Evolutionary conservation across 2,329 filamentous ascomycete genomes (phyloP).

Genomic region (Coniosporium tulheliwenetii): DNA sequence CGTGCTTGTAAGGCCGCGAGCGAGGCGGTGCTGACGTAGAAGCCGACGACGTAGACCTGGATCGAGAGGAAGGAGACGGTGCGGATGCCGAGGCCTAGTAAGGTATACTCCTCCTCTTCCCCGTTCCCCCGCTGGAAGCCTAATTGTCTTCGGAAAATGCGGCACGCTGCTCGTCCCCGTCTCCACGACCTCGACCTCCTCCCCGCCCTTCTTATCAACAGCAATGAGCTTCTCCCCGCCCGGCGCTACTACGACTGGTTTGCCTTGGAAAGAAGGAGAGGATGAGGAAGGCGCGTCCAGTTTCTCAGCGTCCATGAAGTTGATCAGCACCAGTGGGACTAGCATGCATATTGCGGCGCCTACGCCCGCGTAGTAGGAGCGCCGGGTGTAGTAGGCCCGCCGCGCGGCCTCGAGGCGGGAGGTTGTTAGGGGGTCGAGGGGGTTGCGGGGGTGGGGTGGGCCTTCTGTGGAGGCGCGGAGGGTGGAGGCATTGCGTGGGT

Average conservation of each 20-base stretch:
- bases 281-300: constrained; percentile 15
- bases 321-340: constrained; percentile 18
- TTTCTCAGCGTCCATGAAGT: constrained; percentile 13
- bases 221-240: constrained; percentile 43
- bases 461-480: too few species aligned
- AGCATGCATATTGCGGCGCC: constrained; percentile 20
- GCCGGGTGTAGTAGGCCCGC: constrained; percentile 11
- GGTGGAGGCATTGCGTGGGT: too few species aligned
- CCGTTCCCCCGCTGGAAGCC: constrained; percentile 33
- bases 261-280: constrained; percentile 31
- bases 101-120: constrained; percentile 56
- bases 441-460: constrained; percentile 1
- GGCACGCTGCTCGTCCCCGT: constrained; percentile 73
- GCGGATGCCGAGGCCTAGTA: constrained; percentile 75
- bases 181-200: constrained; percentile 58
- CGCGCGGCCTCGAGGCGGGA: constrained; percentile 17
- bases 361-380: constrained; percentile 17
- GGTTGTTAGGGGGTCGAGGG: constrained; percentile 14
- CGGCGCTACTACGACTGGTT: constrained; percentile 42
- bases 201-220: constrained; percentile 15
- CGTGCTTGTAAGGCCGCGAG: constrained; percentile 65
- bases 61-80: constrained; percentile 82
- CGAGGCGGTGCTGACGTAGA: constrained; percentile 77
- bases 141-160: constrained; percentile 58
- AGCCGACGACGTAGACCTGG: constrained; percentile 86